Base-by-base conservation (phyloP, 352 stramenopile species). In the Phytopythium helicoides region DNA sequence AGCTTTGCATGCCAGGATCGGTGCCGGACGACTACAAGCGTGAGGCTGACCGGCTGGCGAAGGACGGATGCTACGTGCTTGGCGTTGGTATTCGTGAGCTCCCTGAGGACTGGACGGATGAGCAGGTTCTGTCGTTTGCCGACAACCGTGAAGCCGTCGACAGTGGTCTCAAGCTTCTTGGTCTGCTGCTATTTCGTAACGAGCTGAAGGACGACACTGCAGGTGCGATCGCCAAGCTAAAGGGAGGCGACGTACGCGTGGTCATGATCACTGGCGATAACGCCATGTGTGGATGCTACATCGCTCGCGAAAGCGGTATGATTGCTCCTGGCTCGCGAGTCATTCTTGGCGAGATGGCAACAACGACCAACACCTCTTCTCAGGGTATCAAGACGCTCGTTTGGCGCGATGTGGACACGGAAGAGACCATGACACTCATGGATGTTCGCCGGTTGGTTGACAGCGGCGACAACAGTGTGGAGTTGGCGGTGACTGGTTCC, bases 231-330 rank as follows among this genome's bases (percentile, higher is more conserved):
- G 23, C 36, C 23, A 62, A 86, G 46, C 66, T 95, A 31, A 61
- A 68, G 15, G 53, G 58, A 28, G 86, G 79, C 31, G 73, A 80
- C 49, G 67, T 91, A 47, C 58, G 67, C n/a, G 65, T 62, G n/a
- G 71, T 77, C 12, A 94, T 95, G 70, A 76, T 95, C 36, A 94
- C 86, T 31, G 80, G 82, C n/a, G 80, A 92, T 47, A 86, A 82
- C 38, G 62, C 69, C 37, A 68, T 80, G 67, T 71, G 51, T 15
- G 69, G 61, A 22, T 73, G 64, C 59, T 79, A 70, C 44, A 73
- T 82, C 23, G 67, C 73, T 28, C 61, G 66, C 8, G 21, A 56
- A n/a, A 62, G 58, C 48, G 63, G 66, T 23, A 80, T 80, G 61
- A 54, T 80, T 14, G 37, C 45, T 9, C 28, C 41, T 6, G 42